A percentile compares a stretch with the other conserved stretches of the same genome.
Evolutionary conservation across 495 filamentous ascomycete genomes (phyloP).

Genomic region (Polyplosphaeria fusca): DNA sequence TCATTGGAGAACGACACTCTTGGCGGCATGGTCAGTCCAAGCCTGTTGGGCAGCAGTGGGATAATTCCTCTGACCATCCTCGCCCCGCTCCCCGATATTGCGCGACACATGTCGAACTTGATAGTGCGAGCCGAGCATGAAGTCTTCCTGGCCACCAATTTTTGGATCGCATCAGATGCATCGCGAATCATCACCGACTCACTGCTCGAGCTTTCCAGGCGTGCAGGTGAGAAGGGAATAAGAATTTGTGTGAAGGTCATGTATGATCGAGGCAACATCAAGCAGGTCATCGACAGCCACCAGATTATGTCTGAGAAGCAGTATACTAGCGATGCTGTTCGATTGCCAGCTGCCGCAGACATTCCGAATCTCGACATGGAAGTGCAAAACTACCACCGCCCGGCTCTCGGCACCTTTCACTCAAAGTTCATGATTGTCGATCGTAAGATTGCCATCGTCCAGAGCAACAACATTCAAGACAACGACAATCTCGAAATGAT

Average conservation of each 20-base stretch:
- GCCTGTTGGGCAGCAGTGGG: slow-evolving; percentile 66
- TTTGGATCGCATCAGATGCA: slow-evolving; percentile 67
- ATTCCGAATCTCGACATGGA: slow-evolving; percentile 69
- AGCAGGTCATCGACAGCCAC: slow-evolving; percentile 62
- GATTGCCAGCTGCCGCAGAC: slow-evolving; percentile 57
- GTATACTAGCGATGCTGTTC: slow-evolving; percentile 56
- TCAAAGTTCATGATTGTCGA: slow-evolving; percentile 76
- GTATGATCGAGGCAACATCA: slow-evolving; percentile 67
- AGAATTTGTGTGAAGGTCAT: slow-evolving; percentile 69
- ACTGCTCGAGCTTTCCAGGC: slow-evolving; percentile 62
- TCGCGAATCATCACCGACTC: slow-evolving; percentile 65
- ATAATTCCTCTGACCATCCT: slow-evolving; percentile 66
- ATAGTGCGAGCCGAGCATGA: slow-evolving; percentile 70
- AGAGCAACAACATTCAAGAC: slow-evolving; percentile 72
- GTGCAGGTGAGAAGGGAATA: slow-evolving; percentile 57
- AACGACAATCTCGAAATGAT: slow-evolving; percentile 81
- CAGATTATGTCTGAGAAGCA: slow-evolving; percentile 55
- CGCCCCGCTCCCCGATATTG: slow-evolving; percentile 65
- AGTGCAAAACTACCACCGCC: slow-evolving; percentile 72
- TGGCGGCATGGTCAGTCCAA: slow-evolving; percentile 62
- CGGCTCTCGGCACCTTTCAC: slow-evolving; percentile 71
- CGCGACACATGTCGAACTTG: slow-evolving; percentile 69
- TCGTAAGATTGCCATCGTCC: slow-evolving; percentile 60
- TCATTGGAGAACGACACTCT: slow-evolving; percentile 56
- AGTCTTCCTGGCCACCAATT: slow-evolving; percentile 71